Percentiles rank a stretch among this genome's conserved stretches.
phyloP scores from a whole-genome alignment of 306 rosid genomes.

The Cucumis sativus region Cucumber_9930_V3 NC_026656.2:5082501-5083000 shows the following conservation, averaged over 20 bases:
- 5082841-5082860: no score
- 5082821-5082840: no score
- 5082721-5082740: background rate
- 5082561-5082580: background rate
- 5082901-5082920: no score
- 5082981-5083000: background rate
- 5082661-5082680: background rate
- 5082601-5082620: background rate
- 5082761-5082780: background rate
- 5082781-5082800: background rate
- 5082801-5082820: no score
- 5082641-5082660: background rate
- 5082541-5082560: background rate
- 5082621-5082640: background rate
- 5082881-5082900: no score
- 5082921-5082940: no score
- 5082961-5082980: background rate
- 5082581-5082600: background rate
- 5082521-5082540: background rate
- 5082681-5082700: background rate
- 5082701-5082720: background rate
- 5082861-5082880: no score
- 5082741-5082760: background rate
- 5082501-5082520: background rate
- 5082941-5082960: no score